Evolutionary conservation across 106 monocot species (phyloP).

Genomic region (Dendrobium chrysotoxum): DNA sequence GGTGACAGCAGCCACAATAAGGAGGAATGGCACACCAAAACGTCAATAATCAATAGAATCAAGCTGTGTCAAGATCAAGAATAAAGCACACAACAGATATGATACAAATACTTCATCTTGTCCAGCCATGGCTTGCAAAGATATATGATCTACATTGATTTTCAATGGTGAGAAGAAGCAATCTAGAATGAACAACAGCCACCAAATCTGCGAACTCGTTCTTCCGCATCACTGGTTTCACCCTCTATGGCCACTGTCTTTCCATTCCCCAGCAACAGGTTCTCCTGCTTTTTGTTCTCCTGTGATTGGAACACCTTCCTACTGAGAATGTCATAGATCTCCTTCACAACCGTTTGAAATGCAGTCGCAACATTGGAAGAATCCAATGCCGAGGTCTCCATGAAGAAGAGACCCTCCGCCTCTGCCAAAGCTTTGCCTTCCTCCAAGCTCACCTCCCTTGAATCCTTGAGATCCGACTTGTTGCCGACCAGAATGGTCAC

Average conservation of each 20-base stretch:
- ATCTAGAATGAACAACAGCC: slow-evolving; percentile 4
- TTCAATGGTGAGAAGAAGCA: too few species aligned
- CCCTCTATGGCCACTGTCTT: slow-evolving; percentile 7
- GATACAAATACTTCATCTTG: too few species aligned
- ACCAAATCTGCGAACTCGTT: background rate
- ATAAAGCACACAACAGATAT: too few species aligned
- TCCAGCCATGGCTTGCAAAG: too few species aligned
- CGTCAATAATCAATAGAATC: too few species aligned
- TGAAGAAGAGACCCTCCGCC: slow-evolving; percentile 16
- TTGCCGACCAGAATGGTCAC: slow-evolving; percentile 22
- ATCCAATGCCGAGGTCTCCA: slow-evolving; percentile 21
- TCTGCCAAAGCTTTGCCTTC: slow-evolving; percentile 22
- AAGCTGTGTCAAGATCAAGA: too few species aligned
- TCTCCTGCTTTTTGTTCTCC: slow-evolving; percentile 13
- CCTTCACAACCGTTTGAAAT: slow-evolving; percentile 16
- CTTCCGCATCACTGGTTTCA: background rate
- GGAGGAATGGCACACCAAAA: too few species aligned
- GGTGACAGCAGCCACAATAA: too few species aligned
- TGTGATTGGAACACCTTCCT: slow-evolving; percentile 20
- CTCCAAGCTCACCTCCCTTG: slow-evolving; percentile 7
- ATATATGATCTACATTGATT: too few species aligned
- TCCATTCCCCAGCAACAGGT: slow-evolving; percentile 8
- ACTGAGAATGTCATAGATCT: slow-evolving; percentile 20
- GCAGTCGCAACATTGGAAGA: slow-evolving; percentile 17
- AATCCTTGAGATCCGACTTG: slow-evolving; percentile 15